These are phyloP conservation scores for Ilex aquifolium DNA, from an alignment of 257 asterid genomes.

Conservation along the genomic window DNA sequence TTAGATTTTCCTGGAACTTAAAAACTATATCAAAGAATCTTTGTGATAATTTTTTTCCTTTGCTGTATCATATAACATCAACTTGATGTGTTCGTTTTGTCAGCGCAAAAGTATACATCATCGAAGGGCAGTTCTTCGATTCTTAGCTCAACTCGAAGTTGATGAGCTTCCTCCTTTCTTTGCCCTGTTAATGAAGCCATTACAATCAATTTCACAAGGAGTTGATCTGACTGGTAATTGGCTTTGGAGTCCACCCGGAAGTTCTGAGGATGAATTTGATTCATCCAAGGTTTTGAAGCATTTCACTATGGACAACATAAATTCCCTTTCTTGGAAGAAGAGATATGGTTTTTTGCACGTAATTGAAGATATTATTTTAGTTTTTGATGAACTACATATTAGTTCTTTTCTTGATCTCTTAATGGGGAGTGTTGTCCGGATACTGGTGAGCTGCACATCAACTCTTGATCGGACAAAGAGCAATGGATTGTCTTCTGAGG, in stretches of 20 bases:
- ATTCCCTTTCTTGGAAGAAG: constrained; percentile 68
- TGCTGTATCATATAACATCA: not conserved
- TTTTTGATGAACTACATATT: constrained; percentile 73
- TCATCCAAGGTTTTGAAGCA: constrained; percentile 45
- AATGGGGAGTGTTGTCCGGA: constrained; percentile 56
- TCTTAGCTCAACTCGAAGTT: constrained; percentile 75
- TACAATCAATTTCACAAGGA: constrained; percentile 38
- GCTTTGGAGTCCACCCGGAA: constrained; percentile 26
- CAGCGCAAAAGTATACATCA: constrained; percentile 68
- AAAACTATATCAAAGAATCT: too few species aligned
- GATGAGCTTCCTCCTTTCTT: constrained; percentile 87
- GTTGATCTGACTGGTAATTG: constrained; percentile 25
- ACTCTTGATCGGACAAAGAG: constrained; percentile 32
- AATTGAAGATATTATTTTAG: constrained; percentile 64
- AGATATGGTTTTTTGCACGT: constrained; percentile 76
- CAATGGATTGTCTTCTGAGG: constrained; percentile 20
- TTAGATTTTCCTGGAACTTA: not conserved
- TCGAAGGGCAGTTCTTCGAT: constrained; percentile 80
- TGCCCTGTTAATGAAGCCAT: constrained; percentile 60
- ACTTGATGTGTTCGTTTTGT: constrained; percentile 11
- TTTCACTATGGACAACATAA: constrained; percentile 45
- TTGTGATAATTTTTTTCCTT: too few species aligned
- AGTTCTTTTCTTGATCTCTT: constrained; percentile 69
- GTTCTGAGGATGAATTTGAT: constrained; percentile 27
- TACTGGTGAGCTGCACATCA: constrained; percentile 63